A percentile compares a stretch with the other conserved stretches of the same genome.
phyloP scores from a whole-genome alignment of 2,329 filamentous ascomycete species.

The Calonectria multiphialidica region DNA sequence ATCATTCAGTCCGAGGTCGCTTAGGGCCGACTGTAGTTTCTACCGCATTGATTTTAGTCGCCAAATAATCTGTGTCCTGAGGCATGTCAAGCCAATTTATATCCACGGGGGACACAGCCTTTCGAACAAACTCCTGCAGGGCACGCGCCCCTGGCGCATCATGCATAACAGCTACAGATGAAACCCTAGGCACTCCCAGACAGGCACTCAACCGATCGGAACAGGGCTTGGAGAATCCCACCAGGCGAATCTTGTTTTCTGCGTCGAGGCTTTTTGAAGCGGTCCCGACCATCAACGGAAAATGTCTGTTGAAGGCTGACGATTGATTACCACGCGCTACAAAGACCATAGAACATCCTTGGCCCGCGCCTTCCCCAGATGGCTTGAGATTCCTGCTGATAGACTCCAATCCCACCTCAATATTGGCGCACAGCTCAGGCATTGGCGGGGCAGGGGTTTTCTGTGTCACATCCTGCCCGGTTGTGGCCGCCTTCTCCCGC shows the following conservation, averaged over 20 bases:
- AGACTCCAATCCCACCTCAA: constrained; percentile 75
- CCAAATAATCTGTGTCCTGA: constrained; percentile 40
- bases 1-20: constrained; percentile 32
- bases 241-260: constrained; percentile 63
- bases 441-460: constrained; percentile 48
- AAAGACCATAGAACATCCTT: constrained; percentile 66
- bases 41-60: constrained; percentile 50
- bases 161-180: constrained; percentile 70
- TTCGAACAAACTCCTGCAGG: constrained; percentile 67
- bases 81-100: constrained; percentile 63
- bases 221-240: constrained; percentile 72
- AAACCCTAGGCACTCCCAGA: constrained; percentile 73
- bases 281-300: constrained; percentile 66
- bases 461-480: constrained; percentile 31
- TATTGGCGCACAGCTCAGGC: constrained; percentile 66
- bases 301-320: constrained; percentile 69
- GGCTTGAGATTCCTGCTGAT: constrained; percentile 68
- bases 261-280: constrained; percentile 58
- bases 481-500: constrained; percentile 59
- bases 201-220: constrained; percentile 68
- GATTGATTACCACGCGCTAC: constrained; percentile 69
- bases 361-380: not conserved
- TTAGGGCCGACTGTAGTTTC: constrained; percentile 53
- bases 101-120: constrained; percentile 64
- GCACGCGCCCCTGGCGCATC: constrained; percentile 68